Evolutionary conservation across 345 rosid species (phyloP).

Genomic region (Mangifera indica): DNA sequence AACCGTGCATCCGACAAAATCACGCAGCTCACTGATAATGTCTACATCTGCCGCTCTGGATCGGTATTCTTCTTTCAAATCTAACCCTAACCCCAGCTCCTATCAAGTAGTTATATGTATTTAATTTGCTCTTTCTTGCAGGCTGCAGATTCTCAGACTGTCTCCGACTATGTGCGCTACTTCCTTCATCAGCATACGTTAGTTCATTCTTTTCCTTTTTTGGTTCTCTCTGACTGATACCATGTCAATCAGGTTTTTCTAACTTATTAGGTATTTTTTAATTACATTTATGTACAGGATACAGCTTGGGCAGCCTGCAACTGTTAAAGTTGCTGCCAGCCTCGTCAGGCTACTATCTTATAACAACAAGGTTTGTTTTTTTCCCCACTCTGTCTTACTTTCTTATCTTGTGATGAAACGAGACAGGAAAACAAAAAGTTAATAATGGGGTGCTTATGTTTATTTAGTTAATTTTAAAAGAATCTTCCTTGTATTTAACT

Average conservation of each 20-base stretch:
- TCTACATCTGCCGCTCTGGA: conserved; percentile 97
- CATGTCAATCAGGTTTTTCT: not conserved
- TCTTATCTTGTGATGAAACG: not conserved
- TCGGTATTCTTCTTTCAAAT: conserved; percentile 49
- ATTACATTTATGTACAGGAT: conserved; percentile 46
- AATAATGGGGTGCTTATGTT: too few relatives aligned
- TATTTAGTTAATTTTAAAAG: too few relatives aligned
- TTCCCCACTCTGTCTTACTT: not conserved
- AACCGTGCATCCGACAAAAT: conserved; percentile 96
- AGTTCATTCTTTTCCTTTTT: conserved; percentile 27
- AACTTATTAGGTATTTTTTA: not conserved
- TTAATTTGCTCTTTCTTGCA: conserved; percentile 22
- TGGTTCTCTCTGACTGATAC: not conserved
- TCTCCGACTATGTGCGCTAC: conserved; percentile 91
- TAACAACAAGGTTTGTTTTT: conserved; percentile 64
- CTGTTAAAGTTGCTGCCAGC: conserved; percentile 97
- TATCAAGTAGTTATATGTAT: not conserved
- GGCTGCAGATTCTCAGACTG: conserved; percentile 99
- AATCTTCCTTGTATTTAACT: too few relatives aligned
- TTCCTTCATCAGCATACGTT: conserved; percentile 99
- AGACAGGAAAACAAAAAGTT: not conserved
- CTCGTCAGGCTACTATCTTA: conserved; percentile 79
- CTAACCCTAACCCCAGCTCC: not conserved
- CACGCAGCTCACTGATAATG: conserved; percentile 90
- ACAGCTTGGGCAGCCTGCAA: conserved; percentile 94